Percentiles rank a stretch among this genome's conserved stretches.
Evolutionary conservation across 495 filamentous ascomycete genomes (phyloP).

Genomic region (Penicillium robsamsonii): DNA sequence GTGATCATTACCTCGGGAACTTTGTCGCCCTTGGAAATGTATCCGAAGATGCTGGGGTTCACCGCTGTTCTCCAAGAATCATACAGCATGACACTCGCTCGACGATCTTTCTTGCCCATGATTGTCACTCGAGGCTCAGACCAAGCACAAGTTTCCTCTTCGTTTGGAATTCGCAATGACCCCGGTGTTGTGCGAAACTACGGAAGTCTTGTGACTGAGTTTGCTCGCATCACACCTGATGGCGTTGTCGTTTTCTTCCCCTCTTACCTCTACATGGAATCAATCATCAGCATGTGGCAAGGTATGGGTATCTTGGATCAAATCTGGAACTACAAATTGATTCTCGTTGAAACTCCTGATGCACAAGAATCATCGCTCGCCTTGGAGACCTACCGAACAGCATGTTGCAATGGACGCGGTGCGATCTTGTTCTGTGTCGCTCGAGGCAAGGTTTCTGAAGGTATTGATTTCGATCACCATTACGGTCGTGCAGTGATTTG

Average conservation of each 20-base stretch:
- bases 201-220: slow-evolving; percentile 87
- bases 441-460: slow-evolving; percentile 94
- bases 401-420: slow-evolving; percentile 93
- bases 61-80: slow-evolving; percentile 89
- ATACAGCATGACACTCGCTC: slow-evolving; percentile 93
- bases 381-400: slow-evolving; percentile 93
- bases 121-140: slow-evolving; percentile 94
- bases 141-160: slow-evolving; percentile 84
- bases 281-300: slow-evolving; percentile 98
- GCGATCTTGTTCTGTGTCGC: slow-evolving; percentile 92
- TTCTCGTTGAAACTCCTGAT: slow-evolving; percentile 96
- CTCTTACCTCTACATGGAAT: slow-evolving; percentile 98
- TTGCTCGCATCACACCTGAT: slow-evolving; percentile 90
- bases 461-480: slow-evolving; percentile 99
- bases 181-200: slow-evolving; percentile 94
- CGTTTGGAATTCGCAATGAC: slow-evolving; percentile 93
- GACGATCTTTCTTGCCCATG: slow-evolving; percentile 95
- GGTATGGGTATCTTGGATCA: slow-evolving; percentile 95
- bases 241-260: slow-evolving; percentile 99
- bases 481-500: slow-evolving; percentile 96
- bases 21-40: slow-evolving; percentile 97
- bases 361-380: slow-evolving; percentile 95
- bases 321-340: slow-evolving; percentile 99
- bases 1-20: slow-evolving; percentile 99
- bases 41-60: slow-evolving; percentile 97